A percentile compares a stretch with the other conserved stretches of the same genome.
Evolutionary conservation across 805 yeast species (phyloP).

Genomic region (Candida boidinii): DNA sequence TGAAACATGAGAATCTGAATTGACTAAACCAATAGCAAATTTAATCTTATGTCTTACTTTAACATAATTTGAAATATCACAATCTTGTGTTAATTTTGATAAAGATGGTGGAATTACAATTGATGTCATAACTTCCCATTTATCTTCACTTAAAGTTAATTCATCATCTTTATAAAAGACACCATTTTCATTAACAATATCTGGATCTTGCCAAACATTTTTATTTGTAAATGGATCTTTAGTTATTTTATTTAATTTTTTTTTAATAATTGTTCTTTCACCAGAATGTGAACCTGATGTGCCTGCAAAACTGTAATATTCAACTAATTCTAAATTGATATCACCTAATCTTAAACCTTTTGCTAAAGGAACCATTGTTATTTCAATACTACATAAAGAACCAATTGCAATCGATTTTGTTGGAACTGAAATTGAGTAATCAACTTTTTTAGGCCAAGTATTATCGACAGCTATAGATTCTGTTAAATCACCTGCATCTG

Average conservation of each 20-base stretch:
- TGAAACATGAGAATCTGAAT: conserved; percentile 89
- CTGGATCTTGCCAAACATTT: conserved; percentile 29
- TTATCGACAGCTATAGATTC: conserved; percentile 93
- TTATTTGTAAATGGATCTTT: conserved; percentile 31
- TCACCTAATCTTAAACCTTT: conserved; percentile 77
- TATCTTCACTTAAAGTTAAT: conserved; percentile 34
- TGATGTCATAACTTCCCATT: conserved; percentile 64
- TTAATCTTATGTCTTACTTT: conserved; percentile 86
- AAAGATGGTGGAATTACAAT: conserved; percentile 67
- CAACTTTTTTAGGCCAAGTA: conserved; percentile 92
- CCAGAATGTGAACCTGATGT: conserved; percentile 48
- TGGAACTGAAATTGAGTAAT: conserved; percentile 80
- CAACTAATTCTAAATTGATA: conserved; percentile 61
- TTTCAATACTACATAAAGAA: conserved; percentile 58
- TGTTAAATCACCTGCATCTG: conserved; percentile 79
- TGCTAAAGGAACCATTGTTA: conserved; percentile 67
- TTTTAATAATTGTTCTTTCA: conserved; percentile 51
- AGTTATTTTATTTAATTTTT: conserved; percentile 32
- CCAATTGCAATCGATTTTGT: conserved; percentile 89
- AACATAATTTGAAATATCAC: conserved; percentile 57
- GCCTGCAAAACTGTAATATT: conserved; percentile 51
- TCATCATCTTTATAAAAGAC: conserved; percentile 24
- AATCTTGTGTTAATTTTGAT: conserved; percentile 78
- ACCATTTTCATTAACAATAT: conserved; percentile 29
- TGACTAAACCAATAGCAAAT: conserved; percentile 67